These are phyloP conservation scores for Silybum marianum DNA, from an alignment of 129 eudicot species.

Conservation along the genomic window DNA sequence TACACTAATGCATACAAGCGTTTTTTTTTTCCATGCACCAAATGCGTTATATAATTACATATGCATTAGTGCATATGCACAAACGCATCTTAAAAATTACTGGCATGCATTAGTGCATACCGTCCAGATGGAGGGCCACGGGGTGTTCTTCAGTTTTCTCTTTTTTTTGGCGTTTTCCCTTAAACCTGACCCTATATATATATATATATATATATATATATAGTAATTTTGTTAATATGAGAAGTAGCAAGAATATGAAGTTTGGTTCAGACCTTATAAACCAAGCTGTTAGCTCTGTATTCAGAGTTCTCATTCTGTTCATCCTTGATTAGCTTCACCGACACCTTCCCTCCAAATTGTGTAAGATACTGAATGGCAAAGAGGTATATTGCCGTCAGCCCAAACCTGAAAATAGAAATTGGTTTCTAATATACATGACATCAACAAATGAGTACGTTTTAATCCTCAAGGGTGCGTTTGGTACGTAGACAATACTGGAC, in stretches of 20 bases:
- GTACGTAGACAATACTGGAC: neutral
- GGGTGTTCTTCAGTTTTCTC: too few relatives aligned
- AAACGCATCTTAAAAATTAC: too few relatives aligned
- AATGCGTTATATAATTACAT: too few relatives aligned
- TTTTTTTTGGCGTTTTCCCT: too few relatives aligned
- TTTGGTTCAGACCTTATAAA: constrained; percentile 66
- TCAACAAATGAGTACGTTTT: neutral
- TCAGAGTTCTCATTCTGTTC: constrained; percentile 65
- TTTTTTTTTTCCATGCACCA: too few relatives aligned
- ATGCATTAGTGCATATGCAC: too few relatives aligned
- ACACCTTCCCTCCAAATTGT: constrained; percentile 75
- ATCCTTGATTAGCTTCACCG: constrained; percentile 76
- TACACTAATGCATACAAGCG: too few relatives aligned
- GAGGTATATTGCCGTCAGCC: constrained; percentile 77
- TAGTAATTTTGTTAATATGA: neutral
- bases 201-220: neutral
- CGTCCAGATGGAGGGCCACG: too few relatives aligned
- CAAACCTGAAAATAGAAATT: constrained; percentile 64
- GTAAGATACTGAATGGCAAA: constrained; percentile 82
- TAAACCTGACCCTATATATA: neutral
- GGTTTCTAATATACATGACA: neutral
- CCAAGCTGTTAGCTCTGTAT: constrained; percentile 82
- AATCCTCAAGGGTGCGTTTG: neutral
- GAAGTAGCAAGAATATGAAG: neutral
- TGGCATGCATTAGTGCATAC: too few relatives aligned